These are phyloP conservation scores for Leptographium wingfieldii DNA, from an alignment of 2,329 filamentous ascomycete species.

Conservation along the genomic window DNA sequence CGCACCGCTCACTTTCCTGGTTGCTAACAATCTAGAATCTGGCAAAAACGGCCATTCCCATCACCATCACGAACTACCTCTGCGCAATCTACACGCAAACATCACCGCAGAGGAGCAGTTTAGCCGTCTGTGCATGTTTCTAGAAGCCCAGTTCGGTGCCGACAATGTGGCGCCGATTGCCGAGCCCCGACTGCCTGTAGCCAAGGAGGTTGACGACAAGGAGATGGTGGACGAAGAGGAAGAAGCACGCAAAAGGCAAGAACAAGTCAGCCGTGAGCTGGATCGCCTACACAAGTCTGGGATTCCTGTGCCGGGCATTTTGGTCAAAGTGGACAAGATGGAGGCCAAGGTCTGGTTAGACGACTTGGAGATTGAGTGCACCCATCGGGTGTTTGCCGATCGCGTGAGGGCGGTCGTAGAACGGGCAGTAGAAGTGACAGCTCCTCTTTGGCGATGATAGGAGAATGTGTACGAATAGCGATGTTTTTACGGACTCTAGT, in stretches of 20 bases:
- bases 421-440: constrained; percentile 75
- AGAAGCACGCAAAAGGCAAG: constrained; percentile 24
- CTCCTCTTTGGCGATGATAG: constrained; percentile 50
- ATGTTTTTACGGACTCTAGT: not conserved
- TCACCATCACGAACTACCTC: constrained; percentile 22
- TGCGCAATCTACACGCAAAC: constrained; percentile 61
- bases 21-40: constrained; percentile 36
- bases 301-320: constrained; percentile 80
- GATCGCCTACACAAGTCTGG: constrained; percentile 69
- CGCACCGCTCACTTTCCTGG: not conserved
- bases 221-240: constrained; percentile 16
- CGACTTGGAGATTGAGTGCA: constrained; percentile 78
- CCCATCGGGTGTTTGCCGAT: constrained; percentile 65
- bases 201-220: constrained; percentile 22
- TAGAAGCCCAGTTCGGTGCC: constrained; percentile 88
- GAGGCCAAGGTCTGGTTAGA: constrained; percentile 86
- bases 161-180: constrained; percentile 71
- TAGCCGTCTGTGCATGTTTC: constrained; percentile 80
- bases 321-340: constrained; percentile 79
- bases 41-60: constrained; percentile 37
- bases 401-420: constrained; percentile 83
- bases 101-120: constrained; percentile 64
- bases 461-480: not conserved
- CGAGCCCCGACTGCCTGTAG: constrained; percentile 39
- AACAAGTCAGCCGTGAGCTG: constrained; percentile 50